These are phyloP conservation scores for Magnolia changhungtana DNA, from an alignment of 164 flowering plant species.

Conservation along the genomic window DNA sequence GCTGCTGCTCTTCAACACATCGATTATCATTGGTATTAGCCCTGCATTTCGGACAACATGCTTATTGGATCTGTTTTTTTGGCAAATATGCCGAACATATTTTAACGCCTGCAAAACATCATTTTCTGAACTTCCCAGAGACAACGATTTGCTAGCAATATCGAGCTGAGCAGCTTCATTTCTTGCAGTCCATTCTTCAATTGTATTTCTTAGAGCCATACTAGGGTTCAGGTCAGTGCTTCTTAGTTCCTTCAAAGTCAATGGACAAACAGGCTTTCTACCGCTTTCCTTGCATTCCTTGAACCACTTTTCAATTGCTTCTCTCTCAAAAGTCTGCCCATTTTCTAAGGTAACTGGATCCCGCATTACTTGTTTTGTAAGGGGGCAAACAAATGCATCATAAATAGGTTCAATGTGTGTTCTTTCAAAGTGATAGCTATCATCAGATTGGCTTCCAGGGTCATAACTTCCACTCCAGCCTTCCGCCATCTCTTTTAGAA, in stretches of 20 bases:
- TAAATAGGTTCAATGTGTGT: conserved; percentile 74
- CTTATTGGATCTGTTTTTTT: conserved; percentile 52
- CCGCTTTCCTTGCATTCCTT: conserved; percentile 76
- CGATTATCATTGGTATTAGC: conserved; percentile 65
- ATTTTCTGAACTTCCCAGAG: conserved; percentile 44
- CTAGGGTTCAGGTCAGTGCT: conserved; percentile 81
- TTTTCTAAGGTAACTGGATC: conserved; percentile 90
- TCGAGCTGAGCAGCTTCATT: conserved; percentile 89
- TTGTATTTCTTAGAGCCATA: conserved; percentile 75
- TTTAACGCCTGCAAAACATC: conserved; percentile 63
- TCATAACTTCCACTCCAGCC: conserved; percentile 70
- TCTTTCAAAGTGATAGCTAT: conserved; percentile 63
- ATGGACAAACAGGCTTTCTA: conserved; percentile 69
- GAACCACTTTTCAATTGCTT: conserved; percentile 96
- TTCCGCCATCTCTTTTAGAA: conserved; percentile 45
- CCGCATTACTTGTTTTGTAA: conserved; percentile 84
- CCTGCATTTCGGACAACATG: conserved; percentile 57
- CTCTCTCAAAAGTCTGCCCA: conserved; percentile 88
- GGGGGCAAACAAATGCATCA: conserved; percentile 88
- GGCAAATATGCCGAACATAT: conserved; percentile 59
- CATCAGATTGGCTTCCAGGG: conserved; percentile 69
- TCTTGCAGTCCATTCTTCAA: conserved; percentile 92
- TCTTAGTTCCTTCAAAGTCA: conserved; percentile 63
- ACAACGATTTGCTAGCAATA: conserved; percentile 59
- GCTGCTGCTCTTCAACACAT: conserved; percentile 76